These are phyloP conservation scores for Aspergillaceae sp. DNA, from an alignment of 2,329 filamentous ascomycete species.

Conservation along the genomic window DNA sequence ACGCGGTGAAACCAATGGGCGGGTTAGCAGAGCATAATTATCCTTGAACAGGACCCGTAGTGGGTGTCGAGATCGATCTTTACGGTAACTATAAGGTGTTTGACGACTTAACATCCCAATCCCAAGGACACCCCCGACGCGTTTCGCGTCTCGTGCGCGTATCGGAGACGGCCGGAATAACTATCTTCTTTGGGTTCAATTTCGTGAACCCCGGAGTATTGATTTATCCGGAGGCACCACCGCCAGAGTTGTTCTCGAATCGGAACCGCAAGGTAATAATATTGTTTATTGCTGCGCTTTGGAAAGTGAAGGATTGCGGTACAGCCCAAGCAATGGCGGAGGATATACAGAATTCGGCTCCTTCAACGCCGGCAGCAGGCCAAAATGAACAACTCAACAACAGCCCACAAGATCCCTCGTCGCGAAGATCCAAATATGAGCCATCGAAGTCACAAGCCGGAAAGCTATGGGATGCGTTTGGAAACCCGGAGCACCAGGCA, in stretches of 20 bases:
- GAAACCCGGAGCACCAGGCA: slow-evolving; percentile 41
- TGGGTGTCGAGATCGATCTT: not conserved
- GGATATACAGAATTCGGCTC: slow-evolving; percentile 25
- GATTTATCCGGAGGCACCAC: slow-evolving; percentile 2
- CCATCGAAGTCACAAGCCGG: slow-evolving; percentile 38
- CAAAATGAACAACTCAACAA: slow-evolving; percentile 13
- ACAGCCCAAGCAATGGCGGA: slow-evolving; percentile 27
- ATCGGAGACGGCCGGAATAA: slow-evolving; percentile 12
- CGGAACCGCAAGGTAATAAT: too few species aligned
- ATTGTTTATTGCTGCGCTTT: not conserved
- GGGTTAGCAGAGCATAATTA: slow-evolving; percentile 7
- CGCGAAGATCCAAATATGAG: slow-evolving; percentile 33
- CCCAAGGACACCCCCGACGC: slow-evolving; percentile 17
- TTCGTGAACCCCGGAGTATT: slow-evolving; percentile 4
- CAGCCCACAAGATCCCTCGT: slow-evolving; percentile 7
- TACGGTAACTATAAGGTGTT: too few species aligned
- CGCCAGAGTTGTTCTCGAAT: too few species aligned
- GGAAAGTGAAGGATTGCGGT: slow-evolving; percentile 1
- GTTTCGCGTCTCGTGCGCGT: slow-evolving; percentile 25
- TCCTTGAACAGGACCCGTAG: not conserved
- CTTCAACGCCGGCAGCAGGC: slow-evolving; percentile 5
- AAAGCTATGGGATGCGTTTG: slow-evolving; percentile 42
- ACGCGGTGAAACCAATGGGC: slow-evolving; percentile 4
- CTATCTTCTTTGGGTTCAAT: slow-evolving; percentile 2
- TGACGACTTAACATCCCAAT: slow-evolving; percentile 3